Conservation (phyloP, 805 yeast genomes). For the Metschnikowia orientalis region DNA sequence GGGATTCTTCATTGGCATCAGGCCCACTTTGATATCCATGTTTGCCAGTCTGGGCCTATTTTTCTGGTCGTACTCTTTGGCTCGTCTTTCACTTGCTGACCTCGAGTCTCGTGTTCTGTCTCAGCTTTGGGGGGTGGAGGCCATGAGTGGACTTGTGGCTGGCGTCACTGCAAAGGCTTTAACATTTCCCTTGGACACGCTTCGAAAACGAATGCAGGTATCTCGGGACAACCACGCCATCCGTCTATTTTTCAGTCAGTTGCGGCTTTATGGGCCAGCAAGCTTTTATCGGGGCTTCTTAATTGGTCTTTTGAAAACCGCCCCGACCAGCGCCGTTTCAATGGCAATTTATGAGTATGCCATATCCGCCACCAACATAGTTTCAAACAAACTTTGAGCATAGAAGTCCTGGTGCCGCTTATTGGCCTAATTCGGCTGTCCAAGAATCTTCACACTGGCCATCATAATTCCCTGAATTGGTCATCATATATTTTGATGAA, state of each 20-base stretch:
- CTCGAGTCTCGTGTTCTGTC: constrained; percentile 13
- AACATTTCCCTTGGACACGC: constrained; percentile 82
- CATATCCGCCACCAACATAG: constrained; percentile 9
- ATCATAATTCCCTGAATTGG: too few species aligned
- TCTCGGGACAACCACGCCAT: constrained; percentile 17
- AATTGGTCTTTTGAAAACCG: constrained; percentile 69
- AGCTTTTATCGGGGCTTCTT: constrained; percentile 75
- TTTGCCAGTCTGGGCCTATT: constrained; percentile 70
- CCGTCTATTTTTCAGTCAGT: constrained; percentile 35
- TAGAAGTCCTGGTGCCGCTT: too few species aligned
- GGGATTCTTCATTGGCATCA: constrained; percentile 50
- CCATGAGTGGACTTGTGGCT: constrained; percentile 66
- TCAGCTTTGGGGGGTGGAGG: constrained; percentile 41
- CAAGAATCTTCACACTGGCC: too few species aligned
- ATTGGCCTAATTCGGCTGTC: too few species aligned
- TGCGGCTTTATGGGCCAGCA: constrained; percentile 51
- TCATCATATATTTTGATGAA: too few species aligned
- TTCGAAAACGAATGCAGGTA: constrained; percentile 76
- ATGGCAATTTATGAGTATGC: constrained; percentile 59
- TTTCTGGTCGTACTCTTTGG: constrained; percentile 62
- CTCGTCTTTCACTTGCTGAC: constrained; percentile 34
- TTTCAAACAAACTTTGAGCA: not conserved
- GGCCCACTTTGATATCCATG: constrained; percentile 55
- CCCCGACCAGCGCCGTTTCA: constrained; percentile 72
- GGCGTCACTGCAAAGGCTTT: constrained; percentile 70